Evolutionary conservation across 495 filamentous ascomycete species (phyloP).

Genomic region (Rhypophila decipiens): DNA sequence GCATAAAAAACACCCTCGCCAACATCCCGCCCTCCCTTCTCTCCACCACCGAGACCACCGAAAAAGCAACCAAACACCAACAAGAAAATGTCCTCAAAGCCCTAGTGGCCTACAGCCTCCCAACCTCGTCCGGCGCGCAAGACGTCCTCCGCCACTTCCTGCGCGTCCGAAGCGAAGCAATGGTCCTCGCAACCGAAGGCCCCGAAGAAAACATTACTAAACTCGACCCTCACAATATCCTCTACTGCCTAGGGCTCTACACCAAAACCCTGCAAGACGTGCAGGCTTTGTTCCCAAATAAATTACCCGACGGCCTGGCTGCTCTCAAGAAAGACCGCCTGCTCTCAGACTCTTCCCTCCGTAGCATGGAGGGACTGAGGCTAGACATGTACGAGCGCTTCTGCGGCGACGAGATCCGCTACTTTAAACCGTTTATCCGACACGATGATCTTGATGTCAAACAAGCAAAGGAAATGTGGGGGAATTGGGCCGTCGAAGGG

Average conservation of each 20-base stretch:
- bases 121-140: constrained; percentile 71
- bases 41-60: neutral
- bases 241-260: constrained; percentile 63
- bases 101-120: constrained; percentile 75
- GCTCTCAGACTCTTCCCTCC: constrained; percentile 61
- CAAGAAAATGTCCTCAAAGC: constrained; percentile 54
- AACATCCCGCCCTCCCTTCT: constrained; percentile 7
- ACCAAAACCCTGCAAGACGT: constrained; percentile 71
- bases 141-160: constrained; percentile 82
- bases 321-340: constrained; percentile 64
- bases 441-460: constrained; percentile 67
- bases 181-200: constrained; percentile 49
- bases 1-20: constrained; percentile 62
- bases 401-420: constrained; percentile 76
- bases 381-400: constrained; percentile 77
- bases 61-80: constrained; percentile 16
- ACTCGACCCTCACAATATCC: constrained; percentile 39
- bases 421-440: constrained; percentile 85
- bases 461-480: constrained; percentile 59
- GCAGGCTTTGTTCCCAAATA: constrained; percentile 63
- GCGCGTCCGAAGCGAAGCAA: constrained; percentile 59
- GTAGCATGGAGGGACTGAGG: constrained; percentile 59
- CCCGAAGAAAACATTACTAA: constrained; percentile 27
- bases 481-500: constrained; percentile 68
- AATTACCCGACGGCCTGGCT: constrained; percentile 62